These are phyloP conservation scores for Yamadazyma paraphyllophila DNA, from an alignment of 805 yeast species.

Conservation along the genomic window DNA sequence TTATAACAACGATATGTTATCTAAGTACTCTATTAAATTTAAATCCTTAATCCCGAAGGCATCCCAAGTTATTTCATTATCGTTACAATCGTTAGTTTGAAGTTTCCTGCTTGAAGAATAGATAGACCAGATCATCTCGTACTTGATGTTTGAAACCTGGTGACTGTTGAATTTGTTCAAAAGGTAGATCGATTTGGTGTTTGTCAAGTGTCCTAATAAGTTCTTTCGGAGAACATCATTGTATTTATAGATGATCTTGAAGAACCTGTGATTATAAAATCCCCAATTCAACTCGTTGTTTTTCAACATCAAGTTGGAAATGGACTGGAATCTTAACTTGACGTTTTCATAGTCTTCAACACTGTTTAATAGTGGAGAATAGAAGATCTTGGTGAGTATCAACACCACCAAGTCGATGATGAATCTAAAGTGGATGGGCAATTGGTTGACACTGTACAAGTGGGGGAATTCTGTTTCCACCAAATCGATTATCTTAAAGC, in stretches of 20 bases:
- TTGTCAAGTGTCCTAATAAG: conserved; percentile 13
- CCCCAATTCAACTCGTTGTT: conserved; percentile 21
- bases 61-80: conserved; percentile 22
- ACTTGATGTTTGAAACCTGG: conserved; percentile 34
- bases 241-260: conserved; percentile 25
- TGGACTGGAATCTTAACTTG: conserved; percentile 22
- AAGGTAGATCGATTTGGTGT: conserved; percentile 26
- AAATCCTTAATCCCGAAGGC: conserved; percentile 26
- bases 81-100: conserved; percentile 5
- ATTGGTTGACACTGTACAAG: conserved; percentile 23
- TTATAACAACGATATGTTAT: conserved; percentile 9
- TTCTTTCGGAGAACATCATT: conserved; percentile 17
- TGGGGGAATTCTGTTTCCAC: conserved; percentile 19
- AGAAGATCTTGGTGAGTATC: conserved; percentile 29
- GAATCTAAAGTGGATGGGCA: conserved; percentile 43
- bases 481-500: conserved; percentile 26
- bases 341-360: conserved; percentile 24
- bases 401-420: conserved; percentile 34
- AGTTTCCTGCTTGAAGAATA: conserved; percentile 20
- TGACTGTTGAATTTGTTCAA: conserved; percentile 34
- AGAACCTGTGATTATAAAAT: conserved; percentile 21
- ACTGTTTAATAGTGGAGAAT: conserved; percentile 28
- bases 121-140: conserved; percentile 41
- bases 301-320: conserved; percentile 18
- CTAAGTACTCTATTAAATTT: conserved; percentile 11